Evolutionary conservation across 23 red algal species (phyloP), one percentile per base, ranked within the genome.

Genomic region (Cyanidiococcus yangmingshanensis): DNA sequence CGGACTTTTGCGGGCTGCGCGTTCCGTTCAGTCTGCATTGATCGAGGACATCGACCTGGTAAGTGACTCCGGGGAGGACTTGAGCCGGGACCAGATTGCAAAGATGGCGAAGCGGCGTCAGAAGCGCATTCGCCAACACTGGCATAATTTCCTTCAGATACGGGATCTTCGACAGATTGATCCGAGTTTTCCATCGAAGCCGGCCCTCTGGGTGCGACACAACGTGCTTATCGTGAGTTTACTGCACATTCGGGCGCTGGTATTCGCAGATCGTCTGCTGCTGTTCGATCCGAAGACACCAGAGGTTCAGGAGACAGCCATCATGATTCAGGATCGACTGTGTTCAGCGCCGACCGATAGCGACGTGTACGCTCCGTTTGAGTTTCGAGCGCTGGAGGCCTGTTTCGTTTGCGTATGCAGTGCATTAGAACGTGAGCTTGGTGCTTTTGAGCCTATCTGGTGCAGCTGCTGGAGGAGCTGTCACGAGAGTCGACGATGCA

Each of bases 121-220:
- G 7, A 71, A 71, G 63, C 63, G 63, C 12, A 71, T 71, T 7
- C 63, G 27, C 27, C 3, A 71, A 35, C 32, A 71, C 27, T 27
- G 21, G 27, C 63, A 35, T 2, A 71, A 71, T 29, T 71, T 71
- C 32, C 21, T 71, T 12, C 63, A 71, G 63, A 71, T 71, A 17
- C 90, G 90, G 15, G 90, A 94, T 76, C 80, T 94, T 40, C 84
- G 90, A 3, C 90, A 94, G 68, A 84, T 94, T 17, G 90, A 94
- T 57, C 90, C 90, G 75, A 85, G 84, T 21, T 94, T 94, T 39
- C 51, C 40, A 18, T 81, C 84, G 31, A 94, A 94, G 79, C 83
- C 90, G 36, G 84, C 90, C 50, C 67, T 94, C 30, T 94, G 90
- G 90, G 90, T 94, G 0, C 84, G 90, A 2, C 90, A 94, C 58